Base-by-base conservation (phyloP, 176 grass and related monocot species). In the Avena insularis region DNA sequence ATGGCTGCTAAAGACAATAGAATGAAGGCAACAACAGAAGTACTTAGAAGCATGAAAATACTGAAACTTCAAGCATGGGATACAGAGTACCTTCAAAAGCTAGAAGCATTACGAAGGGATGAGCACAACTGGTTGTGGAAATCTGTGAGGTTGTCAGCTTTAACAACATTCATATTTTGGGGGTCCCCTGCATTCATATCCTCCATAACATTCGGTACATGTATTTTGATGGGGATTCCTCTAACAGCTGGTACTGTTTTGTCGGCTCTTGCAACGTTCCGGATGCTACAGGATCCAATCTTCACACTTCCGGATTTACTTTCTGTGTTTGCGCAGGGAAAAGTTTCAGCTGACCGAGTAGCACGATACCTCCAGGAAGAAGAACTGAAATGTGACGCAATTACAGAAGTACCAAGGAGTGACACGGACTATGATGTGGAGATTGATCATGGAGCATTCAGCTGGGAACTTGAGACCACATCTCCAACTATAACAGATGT, bases 1-100 rank as follows among this genome's bases (percentile, higher is more conserved):
- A 99, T 99, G 97, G 73, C 57, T 80, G 90, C 97, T 63, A 99
- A 99, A 87, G 97, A 99, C 82, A 63, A 76, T 25, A 86, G 97
- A 92, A 96, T 99, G 97, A 96, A 99, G 90, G 85, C 94, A 83
- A 99, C 94, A 36, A 92, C 94, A 1, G 97, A 99, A 91, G 83
- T 99, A 83, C 90, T 99, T 29, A 87, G 94, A 84, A 99, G 91
- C 90, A 99, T 99, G 92, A 96, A 87, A 90, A 96, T 99, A 78
- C 83, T 99, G 72, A 99, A 99, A 90, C 87, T 99, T 86, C 94
- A 99, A 93, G 94, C 94, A 88, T 99, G 97, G 97, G 97, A 99
- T 75, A 82, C 88, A 60, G 81, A 87, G 61, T 99, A 94, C 63
- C 94, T 99, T 89, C 86, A 94, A 43, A 96, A 94, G 85, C 68